These are phyloP conservation scores for Citrus reticulata DNA, from an alignment of 345 rosid genomes.

Conservation along the genomic window DNA sequence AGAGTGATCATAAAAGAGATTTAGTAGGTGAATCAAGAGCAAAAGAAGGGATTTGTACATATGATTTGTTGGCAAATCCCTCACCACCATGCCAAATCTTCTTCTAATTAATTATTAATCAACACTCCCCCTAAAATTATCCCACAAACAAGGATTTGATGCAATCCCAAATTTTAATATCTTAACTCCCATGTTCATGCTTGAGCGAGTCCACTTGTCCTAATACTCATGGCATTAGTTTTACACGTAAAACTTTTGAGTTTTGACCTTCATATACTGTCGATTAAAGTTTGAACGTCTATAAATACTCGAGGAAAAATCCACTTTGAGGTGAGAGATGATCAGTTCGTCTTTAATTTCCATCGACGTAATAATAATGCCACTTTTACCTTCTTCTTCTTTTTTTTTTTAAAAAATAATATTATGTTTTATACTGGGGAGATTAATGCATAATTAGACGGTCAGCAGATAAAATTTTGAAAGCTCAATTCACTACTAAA, in stretches of 20 bases:
- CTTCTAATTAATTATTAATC: constrained; percentile 3
- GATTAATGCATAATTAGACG: constrained; percentile 7
- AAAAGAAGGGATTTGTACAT: constrained; percentile 44
- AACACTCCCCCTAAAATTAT: constrained; percentile 5
- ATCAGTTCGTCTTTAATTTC: constrained; percentile 15
- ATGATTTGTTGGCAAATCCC: constrained; percentile 43
- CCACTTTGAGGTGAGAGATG: constrained; percentile 16
- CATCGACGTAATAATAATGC: constrained; percentile 17
- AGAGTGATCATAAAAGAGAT: constrained; percentile 11
- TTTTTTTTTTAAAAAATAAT: too few species aligned
- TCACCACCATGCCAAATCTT: constrained; percentile 25
- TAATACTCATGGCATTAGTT: constrained; percentile 16
- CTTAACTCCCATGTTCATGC: neutral
- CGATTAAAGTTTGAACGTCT: constrained; percentile 17
- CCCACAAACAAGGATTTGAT: constrained; percentile 21
- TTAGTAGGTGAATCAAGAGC: constrained; percentile 26
- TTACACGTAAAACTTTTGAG: constrained; percentile 15
- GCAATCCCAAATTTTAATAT: neutral
- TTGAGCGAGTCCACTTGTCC: constrained; percentile 16
- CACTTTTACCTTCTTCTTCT: neutral
- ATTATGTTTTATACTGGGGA: neutral
- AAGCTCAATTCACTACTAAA: constrained; percentile 12
- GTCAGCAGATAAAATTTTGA: constrained; percentile 8
- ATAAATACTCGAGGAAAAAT: constrained; percentile 35
- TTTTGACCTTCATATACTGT: constrained; percentile 9